Base-by-base conservation (phyloP, 2,329 filamentous ascomycete species). In the Laburnicola sp. region DNA sequence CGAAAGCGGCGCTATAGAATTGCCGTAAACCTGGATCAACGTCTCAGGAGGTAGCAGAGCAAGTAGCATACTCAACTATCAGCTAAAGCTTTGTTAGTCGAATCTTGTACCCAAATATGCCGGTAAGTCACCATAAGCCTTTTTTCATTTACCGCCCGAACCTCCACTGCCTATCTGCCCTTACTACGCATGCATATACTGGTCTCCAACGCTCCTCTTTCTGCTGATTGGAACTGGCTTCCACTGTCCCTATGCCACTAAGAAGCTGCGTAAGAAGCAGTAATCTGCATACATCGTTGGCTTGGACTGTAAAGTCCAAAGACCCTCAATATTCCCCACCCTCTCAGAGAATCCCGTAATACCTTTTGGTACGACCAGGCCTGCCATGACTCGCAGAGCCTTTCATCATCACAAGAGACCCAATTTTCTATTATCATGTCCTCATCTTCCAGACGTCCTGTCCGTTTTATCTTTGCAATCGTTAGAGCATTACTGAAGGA, bases 381-480 rank as follows among this genome's bases (percentile, higher is more conserved):
- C 31, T 32, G 34, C 36, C 21, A 47, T 7, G 11, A 34, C 45
- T 27, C 57, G 54, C 34, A 62, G 54, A 42, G 41, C 55, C n/a
- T 36, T 65, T 22, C 64, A 68, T 49, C 56, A 53, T 38, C 63
- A 69, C 50, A 67, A 68, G 37, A 58, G 54, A 2, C 48, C 57
- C 4, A 27, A 60, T 23, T 36, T 39, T 46, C 22, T 69, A 66
- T 23, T 51, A 58, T 26, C 50, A 68, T 34, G 44, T 65, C 31
- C 63, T 65, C 26, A 62, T 66, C 5, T 65, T 63, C 34, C 57
- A 66, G 26, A 66, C 68, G 16, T 61, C 62, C 21, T 69, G 63
- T 44, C 63, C 66, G 4, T 39, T 68, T 4, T 66, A 62, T 56
- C 62, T 63, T 42, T 60, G 64, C 27, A 54, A 57, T 25, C 52